These are phyloP conservation scores for Margaritispora aquatica DNA, from an alignment of 495 filamentous ascomycete genomes.

Conservation along the genomic window DNA sequence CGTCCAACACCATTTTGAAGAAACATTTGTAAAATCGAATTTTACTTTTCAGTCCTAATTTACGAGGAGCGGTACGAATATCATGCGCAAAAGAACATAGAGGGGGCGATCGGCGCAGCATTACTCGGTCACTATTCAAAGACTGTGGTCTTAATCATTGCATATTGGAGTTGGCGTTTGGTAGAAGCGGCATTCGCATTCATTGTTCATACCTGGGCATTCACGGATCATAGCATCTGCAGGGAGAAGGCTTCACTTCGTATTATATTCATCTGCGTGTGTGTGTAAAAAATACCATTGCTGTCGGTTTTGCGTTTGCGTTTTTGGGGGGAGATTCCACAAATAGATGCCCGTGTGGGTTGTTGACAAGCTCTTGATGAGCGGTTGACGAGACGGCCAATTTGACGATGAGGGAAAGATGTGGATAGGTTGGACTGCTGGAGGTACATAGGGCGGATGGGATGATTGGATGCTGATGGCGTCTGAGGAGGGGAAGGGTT, in stretches of 20 bases:
- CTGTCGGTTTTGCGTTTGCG: background rate
- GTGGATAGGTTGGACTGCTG: too few relatives aligned
- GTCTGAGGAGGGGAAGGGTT: background rate
- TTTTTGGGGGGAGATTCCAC: background rate
- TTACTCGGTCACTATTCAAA: background rate
- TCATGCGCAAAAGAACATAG: constrained; percentile 22
- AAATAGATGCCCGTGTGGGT: background rate
- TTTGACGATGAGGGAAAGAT: background rate
- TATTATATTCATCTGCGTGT: background rate
- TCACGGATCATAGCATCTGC: background rate
- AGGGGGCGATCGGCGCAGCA: constrained; percentile 7
- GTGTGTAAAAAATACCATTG: constrained; percentile 8
- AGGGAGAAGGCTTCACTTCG: background rate
- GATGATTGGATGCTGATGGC: background rate
- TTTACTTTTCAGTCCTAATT: constrained; percentile 4
- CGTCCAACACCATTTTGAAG: background rate
- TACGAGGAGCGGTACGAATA: constrained; percentile 15
- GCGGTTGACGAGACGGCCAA: background rate
- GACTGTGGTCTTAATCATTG: constrained; percentile 14
- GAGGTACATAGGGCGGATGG: background rate
- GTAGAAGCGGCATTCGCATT: background rate
- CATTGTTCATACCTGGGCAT: background rate
- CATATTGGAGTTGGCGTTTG: constrained; percentile 20
- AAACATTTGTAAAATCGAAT: constrained; percentile 14
- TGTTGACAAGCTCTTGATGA: background rate